These are phyloP conservation scores for Porcisia hertigi DNA, from an alignment of 208 protist genomes.

Conservation along the genomic window DNA sequence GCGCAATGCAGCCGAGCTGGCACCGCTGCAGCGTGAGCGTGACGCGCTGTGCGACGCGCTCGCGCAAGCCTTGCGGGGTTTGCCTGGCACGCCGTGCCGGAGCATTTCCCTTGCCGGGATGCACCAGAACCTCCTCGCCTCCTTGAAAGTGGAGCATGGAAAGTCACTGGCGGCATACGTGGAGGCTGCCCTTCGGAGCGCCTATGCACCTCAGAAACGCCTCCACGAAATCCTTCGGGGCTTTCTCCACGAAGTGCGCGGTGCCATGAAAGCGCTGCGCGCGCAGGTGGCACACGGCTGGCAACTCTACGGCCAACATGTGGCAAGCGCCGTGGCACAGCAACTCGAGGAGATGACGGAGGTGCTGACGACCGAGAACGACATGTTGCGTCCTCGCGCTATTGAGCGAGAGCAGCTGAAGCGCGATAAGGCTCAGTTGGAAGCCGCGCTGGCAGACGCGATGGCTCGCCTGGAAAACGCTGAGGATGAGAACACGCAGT, in stretches of 20 bases:
- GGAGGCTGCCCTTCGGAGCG: slow-evolving; percentile 16
- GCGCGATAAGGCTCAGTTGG: slow-evolving; percentile 33
- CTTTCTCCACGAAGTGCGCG: slow-evolving; percentile 55
- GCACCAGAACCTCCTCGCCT: slow-evolving; percentile 39
- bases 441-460: slow-evolving; percentile 17
- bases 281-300: slow-evolving; percentile 68
- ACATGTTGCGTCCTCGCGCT: slow-evolving; percentile 44
- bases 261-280: slow-evolving; percentile 51
- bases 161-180: slow-evolving; percentile 34
- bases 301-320: slow-evolving; percentile 45
- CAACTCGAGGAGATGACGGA: slow-evolving; percentile 24
- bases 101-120: slow-evolving; percentile 12
- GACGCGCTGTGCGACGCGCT: slow-evolving; percentile 36
- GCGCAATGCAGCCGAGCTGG: slow-evolving; percentile 16
- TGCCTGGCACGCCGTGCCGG: slow-evolving; percentile 2
- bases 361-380: slow-evolving; percentile 36
- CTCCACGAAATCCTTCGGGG: slow-evolving; percentile 75
- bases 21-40: slow-evolving; percentile 34
- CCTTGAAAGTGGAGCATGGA: slow-evolving; percentile 52
- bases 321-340: slow-evolving; percentile 24
- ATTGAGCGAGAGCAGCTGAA: slow-evolving; percentile 41
- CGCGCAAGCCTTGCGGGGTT: slow-evolving; percentile 11
- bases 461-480: slow-evolving; percentile 15
- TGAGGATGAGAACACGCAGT: slow-evolving; percentile 28
- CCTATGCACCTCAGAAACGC: slow-evolving; percentile 26